Evolutionary conservation across 129 eudicot species (phyloP).

Genomic region (Flaveria ramosissima): DNA sequence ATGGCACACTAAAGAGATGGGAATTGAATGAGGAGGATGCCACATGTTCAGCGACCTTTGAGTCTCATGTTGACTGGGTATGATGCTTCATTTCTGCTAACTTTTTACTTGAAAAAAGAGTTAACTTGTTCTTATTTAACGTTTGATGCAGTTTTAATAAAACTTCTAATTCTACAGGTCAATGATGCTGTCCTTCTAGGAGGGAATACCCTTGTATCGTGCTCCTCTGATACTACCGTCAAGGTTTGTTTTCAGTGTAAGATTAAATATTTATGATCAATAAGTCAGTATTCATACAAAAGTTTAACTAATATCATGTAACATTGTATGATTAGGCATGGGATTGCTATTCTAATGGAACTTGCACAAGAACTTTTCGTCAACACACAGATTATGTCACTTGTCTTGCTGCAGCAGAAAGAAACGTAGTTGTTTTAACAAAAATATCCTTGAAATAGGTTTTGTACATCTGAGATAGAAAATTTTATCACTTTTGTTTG

Average conservation of each 20-base stretch:
- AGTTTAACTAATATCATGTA: slow-evolving; percentile 12
- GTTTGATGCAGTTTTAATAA: slow-evolving; percentile 2
- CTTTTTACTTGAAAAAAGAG: neutral
- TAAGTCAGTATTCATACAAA: slow-evolving; percentile 4
- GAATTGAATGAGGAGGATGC: slow-evolving; percentile 67
- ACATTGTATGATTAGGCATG: slow-evolving; percentile 55
- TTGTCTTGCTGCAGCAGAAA: slow-evolving; percentile 88
- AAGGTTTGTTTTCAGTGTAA: slow-evolving; percentile 58
- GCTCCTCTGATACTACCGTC: slow-evolving; percentile 95
- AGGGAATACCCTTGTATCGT: slow-evolving; percentile 79
- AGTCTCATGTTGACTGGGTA: slow-evolving; percentile 99
- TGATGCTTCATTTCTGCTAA: slow-evolving; percentile 19
- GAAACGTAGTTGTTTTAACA: slow-evolving; percentile 50
- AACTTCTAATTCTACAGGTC: slow-evolving; percentile 54
- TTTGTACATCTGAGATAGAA: slow-evolving; percentile 3
- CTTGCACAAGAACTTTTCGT: slow-evolving; percentile 76
- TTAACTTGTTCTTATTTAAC: slow-evolving; percentile 10
- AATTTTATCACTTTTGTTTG: slow-evolving; percentile 3
- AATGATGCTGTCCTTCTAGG: slow-evolving; percentile 91
- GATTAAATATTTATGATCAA: slow-evolving; percentile 22
- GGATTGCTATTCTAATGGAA: slow-evolving; percentile 82
- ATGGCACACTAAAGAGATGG: slow-evolving; percentile 97
- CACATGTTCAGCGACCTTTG: slow-evolving; percentile 88
- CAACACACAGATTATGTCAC: slow-evolving; percentile 98
- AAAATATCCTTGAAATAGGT: slow-evolving; percentile 6